phyloP scores from a whole-genome alignment of 148 eudicot genomes.

The Hydrangea macrophylla region DNA sequence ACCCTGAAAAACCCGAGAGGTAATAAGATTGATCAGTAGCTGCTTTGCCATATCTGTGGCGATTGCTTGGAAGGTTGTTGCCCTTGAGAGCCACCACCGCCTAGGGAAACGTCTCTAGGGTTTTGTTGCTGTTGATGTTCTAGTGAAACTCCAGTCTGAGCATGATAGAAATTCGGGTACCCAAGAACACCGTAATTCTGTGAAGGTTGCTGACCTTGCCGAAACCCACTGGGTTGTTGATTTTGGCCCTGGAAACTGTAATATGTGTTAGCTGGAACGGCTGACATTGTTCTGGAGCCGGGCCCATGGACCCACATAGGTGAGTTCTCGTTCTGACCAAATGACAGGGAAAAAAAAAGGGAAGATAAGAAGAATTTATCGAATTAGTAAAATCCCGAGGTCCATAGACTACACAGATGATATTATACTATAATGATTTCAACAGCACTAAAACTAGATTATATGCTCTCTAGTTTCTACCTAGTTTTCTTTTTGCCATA shows the following conservation, averaged over 20 bases:
- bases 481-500: no score
- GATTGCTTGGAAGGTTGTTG: slow-evolving; percentile 75
- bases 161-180: slow-evolving; percentile 70
- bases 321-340: slow-evolving; percentile 41
- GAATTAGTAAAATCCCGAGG: not conserved
- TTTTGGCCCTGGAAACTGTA: slow-evolving; percentile 71
- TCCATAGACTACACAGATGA: no score
- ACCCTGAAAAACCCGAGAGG: slow-evolving; percentile 47
- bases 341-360: not conserved
- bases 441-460: no score
- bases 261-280: slow-evolving; percentile 72
- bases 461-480: no score
- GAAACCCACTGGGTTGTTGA: slow-evolving; percentile 50
- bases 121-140: slow-evolving; percentile 84
- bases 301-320: slow-evolving; percentile 67
- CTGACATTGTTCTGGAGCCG: slow-evolving; percentile 79
- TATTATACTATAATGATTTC: no score
- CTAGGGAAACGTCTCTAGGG: slow-evolving; percentile 78
- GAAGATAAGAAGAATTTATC: no score
- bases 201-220: slow-evolving; percentile 70
- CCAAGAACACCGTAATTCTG: slow-evolving; percentile 68
- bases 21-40: slow-evolving; percentile 59
- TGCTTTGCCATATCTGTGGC: slow-evolving; percentile 81
- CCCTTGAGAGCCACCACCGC: slow-evolving; percentile 67
- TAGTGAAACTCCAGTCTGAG: slow-evolving; percentile 60